A percentile compares a stretch with the other conserved stretches of the same genome.
Evolutionary conservation across 2,329 filamentous ascomycete species (phyloP).

Genomic region (Ophiostoma piceae): DNA sequence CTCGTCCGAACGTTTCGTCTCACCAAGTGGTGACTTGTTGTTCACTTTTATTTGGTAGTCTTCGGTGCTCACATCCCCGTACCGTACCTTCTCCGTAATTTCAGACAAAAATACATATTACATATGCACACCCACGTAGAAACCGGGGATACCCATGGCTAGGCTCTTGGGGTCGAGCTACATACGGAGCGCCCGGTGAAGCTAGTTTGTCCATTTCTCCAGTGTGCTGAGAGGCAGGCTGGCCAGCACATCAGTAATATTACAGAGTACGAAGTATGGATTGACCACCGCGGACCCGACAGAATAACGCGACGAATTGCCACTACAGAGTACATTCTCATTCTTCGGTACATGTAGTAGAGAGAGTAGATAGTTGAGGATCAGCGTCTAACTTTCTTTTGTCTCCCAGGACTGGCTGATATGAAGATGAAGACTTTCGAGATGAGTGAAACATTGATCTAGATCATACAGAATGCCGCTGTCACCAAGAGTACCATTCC

Average conservation of each 20-base stretch:
- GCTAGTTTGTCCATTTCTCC: slow-evolving; percentile 12
- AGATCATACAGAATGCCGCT: not conserved
- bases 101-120: not conserved
- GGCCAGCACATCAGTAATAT: too few species aligned
- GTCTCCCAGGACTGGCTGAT: not conserved
- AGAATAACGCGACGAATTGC: not conserved
- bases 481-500: not conserved
- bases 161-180: slow-evolving; percentile 13
- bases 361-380: not conserved
- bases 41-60: not conserved
- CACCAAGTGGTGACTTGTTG: not conserved
- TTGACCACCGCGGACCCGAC: not conserved
- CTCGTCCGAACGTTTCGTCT: not conserved
- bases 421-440: not conserved
- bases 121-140: not conserved
- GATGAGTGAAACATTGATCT: slow-evolving; percentile 4
- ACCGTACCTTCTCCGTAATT: not conserved
- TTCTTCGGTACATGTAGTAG: not conserved
- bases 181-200: slow-evolving; percentile 12
- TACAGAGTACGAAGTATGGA: not conserved
- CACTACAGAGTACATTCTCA: not conserved
- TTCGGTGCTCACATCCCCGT: not conserved
- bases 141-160: slow-evolving; percentile 13
- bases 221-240: not conserved
- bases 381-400: not conserved